A percentile compares a stretch with the other conserved stretches of the same genome.
Conservation (phyloP, 1,284 basidiomycete genomes). For the Cystobasidium sp. region DNA sequence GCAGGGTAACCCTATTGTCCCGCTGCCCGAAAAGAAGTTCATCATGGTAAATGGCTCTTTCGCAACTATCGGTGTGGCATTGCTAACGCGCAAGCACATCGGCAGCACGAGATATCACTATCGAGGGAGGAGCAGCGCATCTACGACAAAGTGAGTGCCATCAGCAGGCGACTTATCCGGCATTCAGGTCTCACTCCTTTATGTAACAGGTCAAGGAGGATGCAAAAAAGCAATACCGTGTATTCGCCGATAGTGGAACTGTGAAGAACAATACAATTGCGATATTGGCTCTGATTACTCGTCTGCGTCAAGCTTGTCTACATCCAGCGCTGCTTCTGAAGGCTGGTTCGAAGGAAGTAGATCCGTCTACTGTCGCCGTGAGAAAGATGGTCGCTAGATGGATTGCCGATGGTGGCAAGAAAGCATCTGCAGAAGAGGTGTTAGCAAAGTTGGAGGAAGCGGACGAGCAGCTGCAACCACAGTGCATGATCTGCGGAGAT, state of each 20-base stretch:
- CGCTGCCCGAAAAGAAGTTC: slow-evolving; percentile 83
- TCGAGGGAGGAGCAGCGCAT: slow-evolving; percentile 49
- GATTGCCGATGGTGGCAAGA: slow-evolving; percentile 41
- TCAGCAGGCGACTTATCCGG: background rate
- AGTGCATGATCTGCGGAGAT: slow-evolving; percentile 55
- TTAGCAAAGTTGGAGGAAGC: slow-evolving; percentile 47
- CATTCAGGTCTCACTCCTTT: background rate
- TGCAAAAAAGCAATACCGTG: slow-evolving; percentile 48
- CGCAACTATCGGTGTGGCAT: too few species aligned
- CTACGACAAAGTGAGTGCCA: slow-evolving; percentile 17
- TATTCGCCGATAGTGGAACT: slow-evolving; percentile 47
- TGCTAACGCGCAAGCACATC: background rate
- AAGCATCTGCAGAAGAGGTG: slow-evolving; percentile 34
- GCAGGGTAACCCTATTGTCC: slow-evolving; percentile 85
- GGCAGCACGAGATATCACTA: slow-evolving; percentile 46
- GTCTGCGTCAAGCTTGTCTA: slow-evolving; percentile 59
- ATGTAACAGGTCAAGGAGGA: slow-evolving; percentile 29
- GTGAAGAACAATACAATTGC: slow-evolving; percentile 56
- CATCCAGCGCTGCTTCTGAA: slow-evolving; percentile 58
- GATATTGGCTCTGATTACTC: slow-evolving; percentile 59
- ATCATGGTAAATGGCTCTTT: slow-evolving; percentile 27
- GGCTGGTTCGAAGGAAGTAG: slow-evolving; percentile 25
- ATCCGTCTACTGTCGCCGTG: slow-evolving; percentile 12
- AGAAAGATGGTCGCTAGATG: slow-evolving; percentile 40
- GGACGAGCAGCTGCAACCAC: slow-evolving; percentile 33